These are phyloP conservation scores for Pelargonium fulgidum DNA, from an alignment of 441 rosid species.

Conservation along the genomic window DNA sequence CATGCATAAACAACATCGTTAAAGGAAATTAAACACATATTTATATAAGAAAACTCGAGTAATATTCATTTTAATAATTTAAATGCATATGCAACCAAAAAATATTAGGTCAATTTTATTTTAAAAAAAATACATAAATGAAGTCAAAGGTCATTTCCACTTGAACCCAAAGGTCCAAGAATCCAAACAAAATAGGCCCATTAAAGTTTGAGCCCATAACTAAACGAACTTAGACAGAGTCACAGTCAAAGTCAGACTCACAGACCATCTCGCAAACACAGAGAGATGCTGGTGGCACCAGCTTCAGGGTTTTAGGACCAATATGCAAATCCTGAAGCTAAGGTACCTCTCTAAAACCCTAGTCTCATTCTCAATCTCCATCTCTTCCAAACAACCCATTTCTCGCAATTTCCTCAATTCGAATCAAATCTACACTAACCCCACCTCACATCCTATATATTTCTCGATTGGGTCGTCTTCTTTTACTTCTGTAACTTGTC, in stretches of 20 bases:
- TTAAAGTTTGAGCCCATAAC: neutral
- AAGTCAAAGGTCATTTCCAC: too few relatives aligned
- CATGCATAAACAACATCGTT: too few relatives aligned
- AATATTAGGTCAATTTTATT: too few relatives aligned
- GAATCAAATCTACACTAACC: constrained; percentile 8
- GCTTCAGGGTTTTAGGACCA: neutral
- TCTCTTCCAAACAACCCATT: neutral
- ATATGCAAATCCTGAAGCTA: neutral
- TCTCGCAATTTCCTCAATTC: neutral
- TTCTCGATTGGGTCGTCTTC: constrained; percentile 16
- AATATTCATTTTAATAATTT: too few relatives aligned
- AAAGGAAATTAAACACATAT: too few relatives aligned
- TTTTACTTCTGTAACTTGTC: neutral
- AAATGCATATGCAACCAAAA: too few relatives aligned
- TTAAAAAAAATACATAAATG: too few relatives aligned
- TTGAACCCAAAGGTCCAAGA: neutral
- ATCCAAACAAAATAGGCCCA: neutral
- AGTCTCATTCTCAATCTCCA: neutral
- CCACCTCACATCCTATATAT: constrained; percentile 2
- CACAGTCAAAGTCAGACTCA: neutral
- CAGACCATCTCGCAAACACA: neutral
- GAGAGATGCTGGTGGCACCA: neutral
- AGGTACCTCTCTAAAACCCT: neutral
- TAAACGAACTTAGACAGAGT: neutral
- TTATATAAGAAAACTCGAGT: too few relatives aligned